Base-by-base conservation (phyloP, 2,329 filamentous ascomycete genomes). In the Alternaria sp. region DNA sequence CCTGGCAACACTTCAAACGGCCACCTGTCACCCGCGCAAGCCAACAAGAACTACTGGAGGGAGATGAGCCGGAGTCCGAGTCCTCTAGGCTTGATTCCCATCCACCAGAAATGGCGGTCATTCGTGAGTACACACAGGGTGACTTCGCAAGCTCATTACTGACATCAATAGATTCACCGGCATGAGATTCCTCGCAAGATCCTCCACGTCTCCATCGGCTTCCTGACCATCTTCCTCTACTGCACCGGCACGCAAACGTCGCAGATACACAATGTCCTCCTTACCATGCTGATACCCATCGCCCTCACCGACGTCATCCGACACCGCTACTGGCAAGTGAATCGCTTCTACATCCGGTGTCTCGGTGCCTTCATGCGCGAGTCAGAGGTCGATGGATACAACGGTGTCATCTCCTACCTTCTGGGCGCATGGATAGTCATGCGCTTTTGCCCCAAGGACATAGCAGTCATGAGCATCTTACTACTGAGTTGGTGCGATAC, bases 401-500 rank as follows among this genome's bases (percentile, higher is more conserved):
- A 99, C 78, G 96, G 96, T 56, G 95, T 98, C 71, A 96, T 99
- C 70, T 97, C 92, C 85, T 99, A 98, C 81, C 88, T 99, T 10
- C 87, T 97, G 8, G 96, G 96, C 60, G 90, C 94, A 26, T 97
- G 94, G 89, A 86, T 90, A 30, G 93, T 95, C 15, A 87, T 98
- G 69, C 88, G 88, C 70, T 93, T 93, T 79, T 93, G 96, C 79
- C 93, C 94, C 67, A 99, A 98, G 82, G 96, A 99, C 74, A 87
- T 99, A 23, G 94, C 91, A 8, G 91, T 97, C 53, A 91, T 98
- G 84, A 90, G 92, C 65, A 91, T 98, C 46, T 84, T 99, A 73
- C 87, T 99, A 44, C 88, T 99, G 23, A 96, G 92, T 76, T 99
- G 96, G 96, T 99, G 96, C 81, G 96, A 99, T 79, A 98, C 96